Evolutionary conservation across 2,329 filamentous ascomycete genomes (phyloP).

Genomic region (Penicillium sp.): DNA sequence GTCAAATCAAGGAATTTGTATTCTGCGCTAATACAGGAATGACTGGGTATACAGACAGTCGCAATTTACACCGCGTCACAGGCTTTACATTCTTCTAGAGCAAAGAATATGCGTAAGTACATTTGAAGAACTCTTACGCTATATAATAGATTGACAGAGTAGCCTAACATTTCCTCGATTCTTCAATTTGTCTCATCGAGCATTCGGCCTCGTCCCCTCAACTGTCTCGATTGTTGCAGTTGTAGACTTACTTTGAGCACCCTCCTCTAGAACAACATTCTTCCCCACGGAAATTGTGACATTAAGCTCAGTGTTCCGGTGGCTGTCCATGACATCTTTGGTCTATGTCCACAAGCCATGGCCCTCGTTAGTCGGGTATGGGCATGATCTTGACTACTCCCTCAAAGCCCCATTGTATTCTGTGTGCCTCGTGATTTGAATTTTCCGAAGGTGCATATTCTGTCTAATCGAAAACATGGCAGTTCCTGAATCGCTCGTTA

Average conservation of each 20-base stretch:
- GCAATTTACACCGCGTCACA: not conserved
- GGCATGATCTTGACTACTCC: too few relatives aligned
- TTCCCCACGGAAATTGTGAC: slow-evolving; percentile 14
- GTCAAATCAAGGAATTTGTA: not conserved
- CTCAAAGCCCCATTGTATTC: too few relatives aligned
- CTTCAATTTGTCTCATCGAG: not conserved
- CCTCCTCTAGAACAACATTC: slow-evolving; percentile 14
- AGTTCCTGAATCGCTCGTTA: too few relatives aligned
- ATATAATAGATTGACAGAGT: not conserved
- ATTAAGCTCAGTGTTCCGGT: slow-evolving; percentile 22
- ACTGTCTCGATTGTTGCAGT: not conserved
- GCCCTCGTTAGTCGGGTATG: too few relatives aligned
- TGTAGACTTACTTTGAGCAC: slow-evolving; percentile 6
- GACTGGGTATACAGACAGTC: not conserved
- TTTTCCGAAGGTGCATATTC: not conserved
- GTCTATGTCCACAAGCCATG: too few relatives aligned
- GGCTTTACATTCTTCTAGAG: not conserved
- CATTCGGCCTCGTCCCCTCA: not conserved
- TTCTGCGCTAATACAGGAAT: not conserved
- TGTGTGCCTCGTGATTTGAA: not conserved
- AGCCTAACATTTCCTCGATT: not conserved
- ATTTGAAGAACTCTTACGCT: not conserved
- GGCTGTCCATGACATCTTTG: slow-evolving; percentile 24
- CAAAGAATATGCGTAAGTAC: not conserved
- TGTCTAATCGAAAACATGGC: not conserved